Conservation (phyloP, 352 stramenopile genomes). For the Vaucheria bursata region DNA sequence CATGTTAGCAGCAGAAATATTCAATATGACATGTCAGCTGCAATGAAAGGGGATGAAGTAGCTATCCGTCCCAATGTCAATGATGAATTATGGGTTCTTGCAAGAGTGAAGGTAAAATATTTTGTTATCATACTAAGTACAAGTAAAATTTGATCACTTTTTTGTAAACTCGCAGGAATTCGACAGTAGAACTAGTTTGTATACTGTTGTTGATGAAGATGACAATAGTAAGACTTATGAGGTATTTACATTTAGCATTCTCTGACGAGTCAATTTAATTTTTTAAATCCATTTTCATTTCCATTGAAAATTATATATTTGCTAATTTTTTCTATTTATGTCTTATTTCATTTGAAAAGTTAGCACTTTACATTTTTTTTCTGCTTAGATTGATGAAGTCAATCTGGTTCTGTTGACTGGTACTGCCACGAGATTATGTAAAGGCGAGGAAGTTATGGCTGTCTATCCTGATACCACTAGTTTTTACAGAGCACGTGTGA, state of each 20-base stretch:
- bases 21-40: neutral
- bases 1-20: neutral
- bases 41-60: neutral
- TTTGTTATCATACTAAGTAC: neutral
- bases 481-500: slow-evolving; percentile 39
- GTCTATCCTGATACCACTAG: slow-evolving; percentile 43
- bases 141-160: no score
- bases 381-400: neutral
- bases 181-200: neutral
- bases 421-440: slow-evolving; percentile 5
- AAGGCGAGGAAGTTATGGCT: slow-evolving; percentile 42
- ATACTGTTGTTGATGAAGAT: slow-evolving; percentile 39
- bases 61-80: neutral
- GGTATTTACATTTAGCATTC: slow-evolving; percentile 10
- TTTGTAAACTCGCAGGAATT: slow-evolving; percentile 6
- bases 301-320: no score
- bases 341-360: no score
- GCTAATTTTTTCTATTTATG: no score
- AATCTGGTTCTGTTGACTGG: neutral
- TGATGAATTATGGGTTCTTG: slow-evolving; percentile 11
- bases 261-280: no score
- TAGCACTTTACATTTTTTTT: no score
- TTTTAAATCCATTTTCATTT: no score
- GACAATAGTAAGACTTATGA: slow-evolving; percentile 46
- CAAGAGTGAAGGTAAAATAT: neutral